Evolutionary conservation across 176 grass and related monocot species (phyloP).

Genomic region (Alloteropsis semialata): DNA sequence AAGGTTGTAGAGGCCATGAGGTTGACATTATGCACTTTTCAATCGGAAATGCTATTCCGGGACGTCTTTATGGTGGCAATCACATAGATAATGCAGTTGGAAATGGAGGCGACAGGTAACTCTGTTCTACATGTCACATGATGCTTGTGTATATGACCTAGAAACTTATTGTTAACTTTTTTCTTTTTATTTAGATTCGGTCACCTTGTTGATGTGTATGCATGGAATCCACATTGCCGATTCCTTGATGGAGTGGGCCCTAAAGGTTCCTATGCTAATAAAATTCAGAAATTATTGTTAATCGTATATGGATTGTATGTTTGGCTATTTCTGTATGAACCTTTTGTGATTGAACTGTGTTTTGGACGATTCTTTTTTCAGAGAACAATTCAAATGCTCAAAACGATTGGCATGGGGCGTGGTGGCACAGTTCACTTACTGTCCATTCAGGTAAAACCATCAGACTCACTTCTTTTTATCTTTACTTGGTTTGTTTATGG

Average conservation of each 20-base stretch:
- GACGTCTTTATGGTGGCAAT: slow-evolving; percentile 94
- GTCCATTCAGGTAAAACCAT: slow-evolving; percentile 65
- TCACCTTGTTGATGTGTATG: slow-evolving; percentile 91
- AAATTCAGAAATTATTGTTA: neutral
- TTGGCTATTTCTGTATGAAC: neutral
- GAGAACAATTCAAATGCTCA: slow-evolving; percentile 86
- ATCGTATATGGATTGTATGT: slow-evolving; percentile 13
- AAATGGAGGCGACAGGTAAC: slow-evolving; percentile 90
- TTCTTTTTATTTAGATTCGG: slow-evolving; percentile 60
- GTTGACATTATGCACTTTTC: slow-evolving; percentile 99
- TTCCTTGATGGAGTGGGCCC: slow-evolving; percentile 83
- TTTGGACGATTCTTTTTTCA: slow-evolving; percentile 39
- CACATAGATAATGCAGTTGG: slow-evolving; percentile 75
- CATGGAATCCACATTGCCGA: slow-evolving; percentile 95
- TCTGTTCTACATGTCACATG: neutral
- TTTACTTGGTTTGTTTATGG: neutral
- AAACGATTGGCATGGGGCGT: slow-evolving; percentile 95
- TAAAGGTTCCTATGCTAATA: slow-evolving; percentile 54
- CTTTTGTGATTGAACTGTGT: neutral
- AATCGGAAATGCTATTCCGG: slow-evolving; percentile 95
- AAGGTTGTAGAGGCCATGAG: slow-evolving; percentile 82
- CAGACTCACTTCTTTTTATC: neutral
- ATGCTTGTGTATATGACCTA: neutral
- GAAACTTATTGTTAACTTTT: neutral
- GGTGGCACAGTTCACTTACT: slow-evolving; percentile 86